Evolutionary conservation across 805 yeast genomes (phyloP).

Genomic region (Teunomyces tritomae): DNA sequence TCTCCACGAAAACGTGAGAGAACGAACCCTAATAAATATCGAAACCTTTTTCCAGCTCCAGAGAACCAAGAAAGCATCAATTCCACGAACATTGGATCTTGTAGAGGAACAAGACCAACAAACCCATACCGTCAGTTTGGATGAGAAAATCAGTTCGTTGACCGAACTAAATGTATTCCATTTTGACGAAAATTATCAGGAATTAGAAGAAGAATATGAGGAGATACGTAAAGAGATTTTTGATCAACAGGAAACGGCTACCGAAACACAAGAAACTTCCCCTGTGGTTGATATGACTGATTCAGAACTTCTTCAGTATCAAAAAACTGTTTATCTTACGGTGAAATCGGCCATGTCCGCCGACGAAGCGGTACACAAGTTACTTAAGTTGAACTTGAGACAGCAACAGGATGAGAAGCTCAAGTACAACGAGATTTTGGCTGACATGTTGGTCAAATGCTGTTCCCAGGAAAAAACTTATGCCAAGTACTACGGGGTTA

Average conservation of each 20-base stretch:
- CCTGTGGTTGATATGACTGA: conserved; percentile 59
- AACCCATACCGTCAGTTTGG: conserved; percentile 55
- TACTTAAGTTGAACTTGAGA: conserved; percentile 47
- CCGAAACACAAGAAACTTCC: not conserved
- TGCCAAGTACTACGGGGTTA: conserved; percentile 78
- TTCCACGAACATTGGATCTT: conserved; percentile 51
- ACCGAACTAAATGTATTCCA: conserved; percentile 46
- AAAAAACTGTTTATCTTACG: conserved; percentile 75
- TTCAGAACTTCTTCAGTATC: conserved; percentile 57
- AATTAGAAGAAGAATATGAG: conserved; percentile 48
- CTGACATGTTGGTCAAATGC: conserved; percentile 73
- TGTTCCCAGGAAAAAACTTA: conserved; percentile 85
- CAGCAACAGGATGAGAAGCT: conserved; percentile 8
- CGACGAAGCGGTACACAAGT: conserved; percentile 90
- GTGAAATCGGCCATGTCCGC: conserved; percentile 88
- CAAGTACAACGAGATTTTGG: conserved; percentile 50
- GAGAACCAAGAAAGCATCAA: conserved; percentile 7
- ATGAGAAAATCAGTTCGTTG: conserved; percentile 32
- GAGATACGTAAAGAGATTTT: conserved; percentile 6
- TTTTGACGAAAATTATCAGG: conserved; percentile 50
- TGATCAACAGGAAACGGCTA: not conserved
- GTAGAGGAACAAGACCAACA: conserved; percentile 63
- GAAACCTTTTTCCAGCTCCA: not conserved
- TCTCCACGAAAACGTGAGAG: conserved; percentile 44
- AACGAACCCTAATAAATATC: not conserved